A percentile compares a stretch with the other conserved stretches of the same genome.
Conservation (phyloP, 225 moss, liverwort and hornwort genomes). For the Pleurozium schreberi region DNA sequence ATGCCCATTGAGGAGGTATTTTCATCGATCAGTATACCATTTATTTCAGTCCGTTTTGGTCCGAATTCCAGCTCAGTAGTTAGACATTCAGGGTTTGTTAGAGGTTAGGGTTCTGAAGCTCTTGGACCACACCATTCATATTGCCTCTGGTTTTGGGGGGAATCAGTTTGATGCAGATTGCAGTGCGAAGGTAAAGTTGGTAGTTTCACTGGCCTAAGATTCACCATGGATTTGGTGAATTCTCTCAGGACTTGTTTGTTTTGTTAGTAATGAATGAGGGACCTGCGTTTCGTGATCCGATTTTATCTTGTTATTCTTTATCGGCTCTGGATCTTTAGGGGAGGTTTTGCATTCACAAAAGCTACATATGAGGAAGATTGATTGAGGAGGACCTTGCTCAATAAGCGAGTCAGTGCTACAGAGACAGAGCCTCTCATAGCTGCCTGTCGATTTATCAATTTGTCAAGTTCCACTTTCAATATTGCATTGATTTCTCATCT, state of each 20-base stretch:
- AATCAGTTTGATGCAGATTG: not conserved
- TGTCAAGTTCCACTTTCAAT: not conserved
- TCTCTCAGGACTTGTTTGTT: not conserved
- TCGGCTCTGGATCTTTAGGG: not conserved
- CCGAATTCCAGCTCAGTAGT: not conserved
- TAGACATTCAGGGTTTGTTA: not conserved
- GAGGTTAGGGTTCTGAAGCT: not conserved
- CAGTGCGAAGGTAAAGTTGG: not conserved
- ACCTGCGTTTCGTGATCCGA: not conserved
- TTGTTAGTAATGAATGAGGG: not conserved
- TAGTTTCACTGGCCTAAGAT: not conserved
- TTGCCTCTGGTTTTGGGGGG: not conserved
- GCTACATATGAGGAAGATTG: not conserved
- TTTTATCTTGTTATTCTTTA: not conserved
- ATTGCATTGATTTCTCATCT: not conserved
- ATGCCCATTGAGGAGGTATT: not conserved
- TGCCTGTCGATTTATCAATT: not conserved
- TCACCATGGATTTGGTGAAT: not conserved
- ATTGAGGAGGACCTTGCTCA: not conserved
- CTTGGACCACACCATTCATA: not conserved
- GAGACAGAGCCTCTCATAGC: not conserved
- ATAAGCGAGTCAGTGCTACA: not conserved
- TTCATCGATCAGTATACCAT: not conserved
- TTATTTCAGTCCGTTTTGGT: not conserved
- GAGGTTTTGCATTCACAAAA: not conserved